A percentile compares a stretch with the other conserved stretches of the same genome.
phyloP scores from a whole-genome alignment of 768 basidiomycete genomes.

The Kwoniella sp. region DNA sequence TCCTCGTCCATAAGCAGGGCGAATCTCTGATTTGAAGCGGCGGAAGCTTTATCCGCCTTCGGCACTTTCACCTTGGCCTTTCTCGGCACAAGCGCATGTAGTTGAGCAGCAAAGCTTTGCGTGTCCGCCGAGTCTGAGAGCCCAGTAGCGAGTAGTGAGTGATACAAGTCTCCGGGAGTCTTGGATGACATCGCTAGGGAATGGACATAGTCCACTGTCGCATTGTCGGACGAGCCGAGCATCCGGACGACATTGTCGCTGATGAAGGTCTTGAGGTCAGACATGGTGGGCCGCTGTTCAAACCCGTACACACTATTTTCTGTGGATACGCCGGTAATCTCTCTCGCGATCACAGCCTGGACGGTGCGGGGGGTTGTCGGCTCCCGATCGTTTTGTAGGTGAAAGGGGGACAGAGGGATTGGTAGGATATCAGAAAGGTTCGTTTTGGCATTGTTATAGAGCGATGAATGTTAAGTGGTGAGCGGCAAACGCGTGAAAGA shows the following conservation, averaged over 20 bases:
- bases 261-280: conserved; percentile 54
- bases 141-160: conserved; percentile 73
- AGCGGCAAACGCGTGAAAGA: background rate
- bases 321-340: too few species aligned
- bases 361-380: too few species aligned
- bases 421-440: too few species aligned
- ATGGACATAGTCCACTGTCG: conserved; percentile 81
- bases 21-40: conserved; percentile 62
- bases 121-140: conserved; percentile 78
- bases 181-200: conserved; percentile 85
- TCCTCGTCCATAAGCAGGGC: conserved; percentile 83
- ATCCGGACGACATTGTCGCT: conserved; percentile 59
- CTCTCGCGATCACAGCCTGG: too few species aligned
- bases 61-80: conserved; percentile 70
- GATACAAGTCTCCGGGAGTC: conserved; percentile 73
- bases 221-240: conserved; percentile 79
- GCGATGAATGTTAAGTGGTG: background rate
- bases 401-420: too few species aligned
- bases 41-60: conserved; percentile 61
- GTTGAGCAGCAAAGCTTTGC: conserved; percentile 74
- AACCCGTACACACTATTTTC: too few species aligned
- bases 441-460: too few species aligned
- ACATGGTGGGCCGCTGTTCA: conserved; percentile 8
- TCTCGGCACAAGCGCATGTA: conserved; percentile 75
- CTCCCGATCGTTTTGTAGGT: too few species aligned